Base-by-base conservation (phyloP, 495 filamentous ascomycete species). In the Hyaloscypha variabilis region DNA sequence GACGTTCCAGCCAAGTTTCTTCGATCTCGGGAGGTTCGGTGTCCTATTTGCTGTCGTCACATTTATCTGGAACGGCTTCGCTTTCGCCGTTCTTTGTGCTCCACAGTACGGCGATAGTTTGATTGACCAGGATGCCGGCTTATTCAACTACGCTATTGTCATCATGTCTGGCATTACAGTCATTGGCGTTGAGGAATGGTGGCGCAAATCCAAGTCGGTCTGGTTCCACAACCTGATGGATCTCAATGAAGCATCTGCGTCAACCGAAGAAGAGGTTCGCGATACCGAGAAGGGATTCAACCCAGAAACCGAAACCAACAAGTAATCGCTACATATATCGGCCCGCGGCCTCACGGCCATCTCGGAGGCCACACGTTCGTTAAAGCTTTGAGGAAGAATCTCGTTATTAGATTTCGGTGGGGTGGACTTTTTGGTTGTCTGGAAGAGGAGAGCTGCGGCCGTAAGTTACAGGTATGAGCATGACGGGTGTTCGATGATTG, bases 401-500 rank as follows among this genome's bases (percentile, higher is more conserved):
- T 26, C 6, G 13, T 19, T 56, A 25, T n/a, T n/a, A n/a, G n/a
- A 25, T 6, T 14, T 14, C 24, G 13, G 21, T 58, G 26, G 24
- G 56, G 5, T 42, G 57, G 31, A 59, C 17, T 36, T 50, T 28
- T 25, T 31, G 46, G 30, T 24, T 51, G 11, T 24, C 55, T 63
- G 25, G n/a, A 19, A 21, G 14, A n/a, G 49, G 46, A 34, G 26
- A 26, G 14, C 25, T 55, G 46, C 6, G 4, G 36, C 39, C 11
- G 60, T 63, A 54, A 63, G 60, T 52, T n/a, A 30, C 13, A 6
- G 28, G 26, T 54, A 54, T n/a, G 17, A 68, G 74, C 75, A 76
- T 77, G 74, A 72, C 75, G 74, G 75, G 74, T 76, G 75, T 77
- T 76, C 75, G 75, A 75, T 64, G 65, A 56, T 72, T 74, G 58